Evolutionary conservation across 441 rosid genomes (phyloP), one percentile per base, ranked within the genome.

Genomic region (Erodium chrysanthum): DNA sequence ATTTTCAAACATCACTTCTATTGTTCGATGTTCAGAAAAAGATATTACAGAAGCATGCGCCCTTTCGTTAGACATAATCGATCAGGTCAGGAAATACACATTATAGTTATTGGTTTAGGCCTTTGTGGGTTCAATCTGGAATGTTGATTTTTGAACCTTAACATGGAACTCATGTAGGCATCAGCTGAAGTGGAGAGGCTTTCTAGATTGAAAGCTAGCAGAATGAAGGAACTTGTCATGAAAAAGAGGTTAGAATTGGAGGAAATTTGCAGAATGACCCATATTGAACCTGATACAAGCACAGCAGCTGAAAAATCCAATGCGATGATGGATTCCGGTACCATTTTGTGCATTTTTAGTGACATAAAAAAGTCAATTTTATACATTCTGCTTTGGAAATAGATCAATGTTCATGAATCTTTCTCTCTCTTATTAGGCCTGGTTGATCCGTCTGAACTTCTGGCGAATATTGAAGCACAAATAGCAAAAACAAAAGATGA

Each of bases 151-250:
- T 70, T 50, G 4, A 22, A 23, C 9, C 7, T 23, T 60, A 60
- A 14, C 18, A 14, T 23, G 3, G 9, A 12, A 60, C 64, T 25
- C 35, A 4, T 27, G 17, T 80, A 91, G 97, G 96, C 88, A 59
- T 84, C 92, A 61, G 82, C 82, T 14, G 94, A 88, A 79, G 89
- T 88, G 71, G 85, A 83, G 64, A 75, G 81, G 75, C 87, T 88
- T 5, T 75, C 73, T 54, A 84, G 83, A 66, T 69, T 84, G 67
- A 88, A 88, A 78, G 82, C 89, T 27, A 81, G 82, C 68, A 82
- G 84, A 78, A 81, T 88, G 89, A 88, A 86, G 74, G 91, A 88
- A 71, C 88, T 88, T 22, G 94, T 86, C 37, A 77, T 86, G 84
- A 88, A 85, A 79, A 78, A 78, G 75, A 82, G 94, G 73, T 75